A percentile compares a stretch with the other conserved stretches of the same genome.
These are phyloP conservation scores for Penstemon eatonii DNA, from an alignment of 257 asterid genomes.

Conservation along the genomic window DNA sequence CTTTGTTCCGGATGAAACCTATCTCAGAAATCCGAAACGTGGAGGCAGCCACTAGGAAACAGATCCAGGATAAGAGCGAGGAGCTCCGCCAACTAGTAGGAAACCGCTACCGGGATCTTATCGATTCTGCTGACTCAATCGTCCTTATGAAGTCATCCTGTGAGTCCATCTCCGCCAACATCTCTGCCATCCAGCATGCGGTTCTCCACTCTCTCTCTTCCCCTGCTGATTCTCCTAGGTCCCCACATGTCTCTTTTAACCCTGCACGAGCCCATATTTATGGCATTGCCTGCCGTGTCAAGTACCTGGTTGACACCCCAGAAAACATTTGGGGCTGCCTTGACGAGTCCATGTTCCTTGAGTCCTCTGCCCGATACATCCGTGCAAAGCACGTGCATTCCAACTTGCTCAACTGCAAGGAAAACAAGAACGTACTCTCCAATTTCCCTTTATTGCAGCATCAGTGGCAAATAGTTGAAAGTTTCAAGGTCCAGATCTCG, in stretches of 20 bases:
- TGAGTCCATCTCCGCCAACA: conserved; percentile 73
- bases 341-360: conserved; percentile 92
- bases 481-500: conserved; percentile 91
- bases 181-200: conserved; percentile 63
- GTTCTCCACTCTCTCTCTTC: conserved; percentile 65
- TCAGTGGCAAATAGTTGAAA: conserved; percentile 96
- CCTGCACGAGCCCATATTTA: conserved; percentile 64
- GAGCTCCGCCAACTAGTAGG: conserved; percentile 96
- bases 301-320: conserved; percentile 98
- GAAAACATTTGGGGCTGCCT: conserved; percentile 99
- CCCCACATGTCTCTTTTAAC: conserved; percentile 47
- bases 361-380: conserved; percentile 83
- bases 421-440: conserved; percentile 54
- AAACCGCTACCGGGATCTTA: conserved; percentile 90
- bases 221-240: conserved; percentile 54
- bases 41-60: conserved; percentile 80
- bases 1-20: conserved; percentile 82
- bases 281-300: conserved; percentile 92
- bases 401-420: conserved; percentile 51
- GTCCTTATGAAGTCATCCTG: conserved; percentile 88
- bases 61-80: conserved; percentile 93
- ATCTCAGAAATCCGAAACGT: conserved; percentile 86
- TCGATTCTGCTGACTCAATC: conserved; percentile 96
- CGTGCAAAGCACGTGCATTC: conserved; percentile 86
- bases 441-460: conserved; percentile 93